Base-by-base conservation (phyloP, 2,329 filamentous ascomycete genomes). In the Capronia epimyces region DNA sequence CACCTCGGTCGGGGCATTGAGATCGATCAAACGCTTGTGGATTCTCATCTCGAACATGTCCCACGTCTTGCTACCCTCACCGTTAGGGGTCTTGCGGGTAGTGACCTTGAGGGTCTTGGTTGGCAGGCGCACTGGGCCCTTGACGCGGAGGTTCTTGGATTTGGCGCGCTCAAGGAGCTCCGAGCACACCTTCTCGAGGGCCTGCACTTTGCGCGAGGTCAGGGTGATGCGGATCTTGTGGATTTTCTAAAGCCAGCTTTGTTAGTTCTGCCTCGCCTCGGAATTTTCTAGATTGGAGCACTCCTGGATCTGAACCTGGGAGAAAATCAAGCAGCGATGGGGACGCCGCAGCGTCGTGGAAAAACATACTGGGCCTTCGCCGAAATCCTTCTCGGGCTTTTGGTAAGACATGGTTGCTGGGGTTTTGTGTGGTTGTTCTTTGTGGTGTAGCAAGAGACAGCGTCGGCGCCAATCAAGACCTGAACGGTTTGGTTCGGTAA, bases 1-100 rank as follows among this genome's bases (percentile, higher is more conserved):
- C 45, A 71, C 73, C 83, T 98, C 93, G 69, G 93, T 98, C 59
- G 93, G 93, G 67, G 93, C 93, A 78, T 94, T 90, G 64, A 98
- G 80, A 76, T 95, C 90, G 71, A 96, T 96, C 70, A 96, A 81
- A 66, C 90, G 87, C 86, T 96, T 96, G 84, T 96, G 89, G 74
- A 96, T 95, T 79, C 91, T 86, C 89, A 98, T 94, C 86, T 98
- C 91, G 76, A 81, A 98, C 75, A 81, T 84, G 75, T 97, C 93
- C 93, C 93, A 98, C 71, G 93, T 98, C 89, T 98, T 98, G 76
- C 87, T 94, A 79, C 93, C 93, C 84, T 98, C 93, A 87, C 93
- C 93, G 78, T 87, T 93, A 74, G 93, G 93, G 63, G 93, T 97
- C 87, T 98, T 98, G 71, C 93, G 87, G 81, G 93, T 95, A 73